Evolutionary conservation across 2,329 filamentous ascomycete species (phyloP).

Genomic region (Sporothrix brunneoviolacea): DNA sequence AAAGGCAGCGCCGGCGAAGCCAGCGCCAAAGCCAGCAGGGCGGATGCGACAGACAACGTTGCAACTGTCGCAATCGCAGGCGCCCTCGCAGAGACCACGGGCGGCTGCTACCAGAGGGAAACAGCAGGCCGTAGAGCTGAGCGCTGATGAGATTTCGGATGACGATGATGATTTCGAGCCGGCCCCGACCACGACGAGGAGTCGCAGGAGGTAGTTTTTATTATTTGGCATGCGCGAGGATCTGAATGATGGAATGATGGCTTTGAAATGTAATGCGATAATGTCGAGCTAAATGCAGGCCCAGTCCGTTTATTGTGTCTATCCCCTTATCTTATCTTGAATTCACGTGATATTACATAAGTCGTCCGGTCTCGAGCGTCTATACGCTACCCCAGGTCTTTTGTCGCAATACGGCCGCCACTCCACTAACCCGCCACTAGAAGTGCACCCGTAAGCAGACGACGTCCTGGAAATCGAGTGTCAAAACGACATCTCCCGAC

Average conservation of each 20-base stretch:
- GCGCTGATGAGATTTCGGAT: constrained; percentile 20
- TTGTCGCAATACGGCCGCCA: too few species aligned
- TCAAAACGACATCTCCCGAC: neutral
- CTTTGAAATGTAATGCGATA: too few species aligned
- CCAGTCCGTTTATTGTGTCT: too few species aligned
- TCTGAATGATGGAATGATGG: neutral
- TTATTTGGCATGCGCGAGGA: too few species aligned
- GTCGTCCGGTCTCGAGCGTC: neutral
- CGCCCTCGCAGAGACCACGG: neutral
- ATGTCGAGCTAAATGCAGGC: too few species aligned
- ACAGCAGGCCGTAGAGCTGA: constrained; percentile 12
- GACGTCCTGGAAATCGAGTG: neutral
- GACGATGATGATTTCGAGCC: constrained; percentile 20
- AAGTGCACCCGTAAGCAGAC: too few species aligned
- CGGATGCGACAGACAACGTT: constrained; percentile 17
- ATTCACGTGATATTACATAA: too few species aligned
- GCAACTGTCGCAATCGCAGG: constrained; percentile 12
- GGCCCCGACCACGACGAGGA: constrained; percentile 6
- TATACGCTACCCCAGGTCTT: too few species aligned
- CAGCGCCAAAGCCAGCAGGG: neutral
- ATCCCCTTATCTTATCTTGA: too few species aligned
- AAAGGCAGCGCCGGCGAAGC: neutral
- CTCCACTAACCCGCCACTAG: too few species aligned
- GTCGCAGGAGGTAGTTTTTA: neutral
- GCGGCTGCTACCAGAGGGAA: neutral